phyloP scores from a whole-genome alignment of 805 yeast species.

The Ogataea thermomethanolica region DNA sequence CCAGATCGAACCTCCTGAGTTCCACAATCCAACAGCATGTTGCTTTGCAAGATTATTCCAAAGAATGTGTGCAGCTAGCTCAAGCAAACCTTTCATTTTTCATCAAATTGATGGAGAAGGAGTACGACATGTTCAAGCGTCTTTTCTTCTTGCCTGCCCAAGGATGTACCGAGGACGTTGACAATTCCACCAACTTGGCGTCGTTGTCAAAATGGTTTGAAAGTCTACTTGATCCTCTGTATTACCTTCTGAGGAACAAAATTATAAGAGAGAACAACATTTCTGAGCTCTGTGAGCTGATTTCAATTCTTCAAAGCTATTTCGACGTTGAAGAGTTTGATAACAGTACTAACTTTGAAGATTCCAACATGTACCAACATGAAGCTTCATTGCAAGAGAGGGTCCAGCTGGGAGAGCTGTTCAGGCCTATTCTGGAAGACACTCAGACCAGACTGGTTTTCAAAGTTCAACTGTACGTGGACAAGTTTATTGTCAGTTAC shows the following conservation, averaged over 20 bases:
- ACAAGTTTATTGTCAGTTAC: conserved; percentile 62
- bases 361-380: conserved; percentile 20
- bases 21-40: conserved; percentile 33
- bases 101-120: conserved; percentile 58
- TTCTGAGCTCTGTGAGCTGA: conserved; percentile 66
- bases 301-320: conserved; percentile 64
- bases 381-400: conserved; percentile 16
- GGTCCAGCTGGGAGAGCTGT: conserved; percentile 44
- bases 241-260: conserved; percentile 62
- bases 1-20: conserved; percentile 49
- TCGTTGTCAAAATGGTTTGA: conserved; percentile 57
- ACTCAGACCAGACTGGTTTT: conserved; percentile 79
- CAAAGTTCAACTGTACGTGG: conserved; percentile 70
- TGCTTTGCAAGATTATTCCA: conserved; percentile 21
- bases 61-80: conserved; percentile 53
- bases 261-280: conserved; percentile 71
- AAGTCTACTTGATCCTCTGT: conserved; percentile 69
- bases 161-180: conserved; percentile 15
- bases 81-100: conserved; percentile 61
- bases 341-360: conserved; percentile 13
- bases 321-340: conserved; percentile 54
- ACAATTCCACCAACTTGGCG: conserved; percentile 31
- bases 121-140: conserved; percentile 52
- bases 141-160: conserved; percentile 42
- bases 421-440: conserved; percentile 70